A percentile compares a stretch with the other conserved stretches of the same genome.
phyloP scores from a whole-genome alignment of 164 flowering plant genomes.

The Hamamelis virginiana region DNA sequence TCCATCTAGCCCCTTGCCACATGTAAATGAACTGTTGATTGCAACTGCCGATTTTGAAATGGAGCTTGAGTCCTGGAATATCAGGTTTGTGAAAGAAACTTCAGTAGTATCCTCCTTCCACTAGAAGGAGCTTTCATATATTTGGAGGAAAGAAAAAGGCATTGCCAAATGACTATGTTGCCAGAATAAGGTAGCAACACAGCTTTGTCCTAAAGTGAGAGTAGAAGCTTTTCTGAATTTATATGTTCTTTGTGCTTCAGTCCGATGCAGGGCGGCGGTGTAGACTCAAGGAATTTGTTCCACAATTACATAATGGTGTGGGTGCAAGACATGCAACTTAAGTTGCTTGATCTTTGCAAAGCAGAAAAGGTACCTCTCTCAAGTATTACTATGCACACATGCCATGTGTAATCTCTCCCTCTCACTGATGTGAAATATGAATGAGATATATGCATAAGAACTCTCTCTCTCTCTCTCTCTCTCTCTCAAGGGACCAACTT shows the following conservation, averaged over 20 bases:
- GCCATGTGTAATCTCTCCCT: no score
- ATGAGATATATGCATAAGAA: no score
- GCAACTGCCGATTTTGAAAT: constrained; percentile 84
- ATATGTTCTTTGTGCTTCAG: constrained; percentile 30
- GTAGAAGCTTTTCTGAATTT: constrained; percentile 3
- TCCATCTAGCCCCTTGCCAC: constrained; percentile 74
- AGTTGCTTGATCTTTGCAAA: constrained; percentile 80
- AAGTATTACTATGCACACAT: background rate
- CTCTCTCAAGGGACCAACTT: no score
- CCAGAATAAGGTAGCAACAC: background rate
- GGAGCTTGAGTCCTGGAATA: constrained; percentile 70
- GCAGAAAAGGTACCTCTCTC: constrained; percentile 68
- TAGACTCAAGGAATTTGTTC: constrained; percentile 69
- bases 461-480: no score
- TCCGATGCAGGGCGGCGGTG: constrained; percentile 69
- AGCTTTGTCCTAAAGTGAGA: background rate
- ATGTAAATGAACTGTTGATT: constrained; percentile 77
- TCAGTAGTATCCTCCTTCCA: background rate
- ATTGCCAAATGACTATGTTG: background rate
- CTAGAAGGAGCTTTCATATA: background rate
- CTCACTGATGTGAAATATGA: no score
- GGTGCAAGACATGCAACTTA: constrained; percentile 80
- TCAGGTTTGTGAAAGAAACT: constrained; percentile 53
- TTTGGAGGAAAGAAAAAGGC: background rate
- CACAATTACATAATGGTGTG: constrained; percentile 79